Conservation (phyloP, 208 protist species). For the Crithidia brevicula region DNA sequence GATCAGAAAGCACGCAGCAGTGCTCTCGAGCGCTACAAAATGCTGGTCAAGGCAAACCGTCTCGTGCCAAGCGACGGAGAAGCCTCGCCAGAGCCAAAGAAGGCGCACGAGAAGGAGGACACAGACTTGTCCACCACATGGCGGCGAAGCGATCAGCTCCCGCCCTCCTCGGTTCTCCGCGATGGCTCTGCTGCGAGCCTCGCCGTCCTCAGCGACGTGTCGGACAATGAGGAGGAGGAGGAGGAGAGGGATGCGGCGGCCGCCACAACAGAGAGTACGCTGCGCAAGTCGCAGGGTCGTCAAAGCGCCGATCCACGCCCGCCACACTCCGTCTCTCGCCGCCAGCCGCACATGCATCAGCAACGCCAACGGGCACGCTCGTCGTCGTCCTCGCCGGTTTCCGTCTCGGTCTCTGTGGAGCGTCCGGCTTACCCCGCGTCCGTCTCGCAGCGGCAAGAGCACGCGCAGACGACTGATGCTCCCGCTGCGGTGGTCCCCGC, state of each 20-base stretch:
- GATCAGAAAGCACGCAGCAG: slow-evolving; percentile 45
- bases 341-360: slow-evolving; percentile 7
- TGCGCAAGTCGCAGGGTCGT: background rate
- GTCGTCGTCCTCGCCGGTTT: slow-evolving; percentile 10
- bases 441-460: background rate
- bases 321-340: background rate
- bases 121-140: slow-evolving; percentile 13
- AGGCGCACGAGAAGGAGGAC: slow-evolving; percentile 4
- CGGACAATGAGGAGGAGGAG: slow-evolving; percentile 14
- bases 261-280: background rate
- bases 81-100: slow-evolving; percentile 13
- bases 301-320: background rate
- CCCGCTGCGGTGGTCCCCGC: slow-evolving; percentile 8
- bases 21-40: slow-evolving; percentile 67
- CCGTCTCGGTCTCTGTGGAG: slow-evolving; percentile 19
- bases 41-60: slow-evolving; percentile 42
- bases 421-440: slow-evolving; percentile 10
- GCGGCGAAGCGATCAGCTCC: slow-evolving; percentile 4
- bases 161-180: background rate
- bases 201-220: slow-evolving; percentile 31
- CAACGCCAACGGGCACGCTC: slow-evolving; percentile 3
- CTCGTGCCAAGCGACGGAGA: slow-evolving; percentile 18
- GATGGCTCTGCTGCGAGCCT: slow-evolving; percentile 29
- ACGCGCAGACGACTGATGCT: background rate
- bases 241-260: background rate